Conservation (phyloP, 345 rosid species). For the Eucalyptus victrix region DNA sequence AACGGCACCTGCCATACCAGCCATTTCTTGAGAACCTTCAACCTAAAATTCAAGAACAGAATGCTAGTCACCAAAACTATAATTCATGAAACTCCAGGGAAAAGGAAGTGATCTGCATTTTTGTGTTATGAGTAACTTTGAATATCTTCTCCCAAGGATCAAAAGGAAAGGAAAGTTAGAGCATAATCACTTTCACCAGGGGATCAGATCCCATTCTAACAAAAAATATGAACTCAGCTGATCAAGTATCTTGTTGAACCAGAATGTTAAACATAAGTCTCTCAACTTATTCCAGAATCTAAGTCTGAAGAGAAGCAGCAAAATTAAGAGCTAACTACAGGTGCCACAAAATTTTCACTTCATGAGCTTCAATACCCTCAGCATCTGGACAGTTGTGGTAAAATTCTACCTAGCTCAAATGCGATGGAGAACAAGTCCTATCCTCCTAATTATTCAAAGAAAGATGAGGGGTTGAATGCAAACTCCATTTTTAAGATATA, state of each 20-base stretch:
- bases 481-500: background rate
- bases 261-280: background rate
- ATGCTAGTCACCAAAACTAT: background rate
- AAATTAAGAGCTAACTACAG: background rate
- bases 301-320: background rate
- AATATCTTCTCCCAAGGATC: background rate
- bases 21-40: constrained; percentile 59
- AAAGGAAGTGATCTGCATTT: background rate
- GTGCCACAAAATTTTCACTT: background rate
- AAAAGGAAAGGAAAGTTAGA: background rate
- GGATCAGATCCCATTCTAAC: background rate
- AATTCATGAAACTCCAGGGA: background rate
- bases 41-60: constrained; percentile 22
- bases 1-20: constrained; percentile 29
- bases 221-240: background rate
- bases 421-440: background rate
- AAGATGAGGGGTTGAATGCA: background rate
- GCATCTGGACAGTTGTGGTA: background rate
- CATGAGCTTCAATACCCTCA: background rate
- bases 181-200: background rate
- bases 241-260: background rate
- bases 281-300: background rate
- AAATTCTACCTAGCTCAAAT: background rate
- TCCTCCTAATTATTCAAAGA: background rate
- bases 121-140: background rate